Base-by-base conservation (phyloP, 164 flowering plant genomes). In the Malania oleifera region DNA sequence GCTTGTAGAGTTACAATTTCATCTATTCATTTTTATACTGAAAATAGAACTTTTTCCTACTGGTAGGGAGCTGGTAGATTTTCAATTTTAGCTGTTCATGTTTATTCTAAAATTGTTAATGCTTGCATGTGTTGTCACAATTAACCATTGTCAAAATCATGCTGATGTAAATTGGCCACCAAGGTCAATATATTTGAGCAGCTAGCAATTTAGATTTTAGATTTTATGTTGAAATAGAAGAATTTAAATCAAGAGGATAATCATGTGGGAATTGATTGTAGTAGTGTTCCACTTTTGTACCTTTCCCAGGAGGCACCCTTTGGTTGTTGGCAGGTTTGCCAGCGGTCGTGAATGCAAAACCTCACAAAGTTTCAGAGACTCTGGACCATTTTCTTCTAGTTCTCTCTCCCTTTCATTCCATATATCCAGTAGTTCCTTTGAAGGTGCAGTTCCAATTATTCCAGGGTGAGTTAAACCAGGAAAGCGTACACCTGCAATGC, bases 391-490 rank as follows among this genome's bases (percentile, higher is more conserved):
- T 71, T 87, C 92, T 69, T 78, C 84, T 1, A 91, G 57, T 46
- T 85, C 59, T 59, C 69, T 78, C 52, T 91, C 98, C 77, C 95
- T 78, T 59, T 82, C 77, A 55, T 87, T 91, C 98, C 98, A 91
- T 71, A 89, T 83, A 12, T 72, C 67, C 40, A 93, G 72, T 52
- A 89, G 90, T 62, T 90, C 97, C 80, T 66, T 82, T 48, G 98
- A 93, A 57, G 98, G 98, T 37, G 96, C 96, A 60, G 97, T 93
- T 60, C 97, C 96, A 55, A 93, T 73, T 70, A 90, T 64, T 43
- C 98, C 97, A n/a, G 98, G 96, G 71, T 93, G 98, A 52, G 85
- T 84, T 68, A 93, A 63, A 40, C 98, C 97, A 2, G 96, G 90
- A 73, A 93, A 93, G 54, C 97, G 61, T 10, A 90, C 97, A 14